phyloP scores from a whole-genome alignment of 2,329 filamentous ascomycete species.

The Colletotrichum limetticola region DNA sequence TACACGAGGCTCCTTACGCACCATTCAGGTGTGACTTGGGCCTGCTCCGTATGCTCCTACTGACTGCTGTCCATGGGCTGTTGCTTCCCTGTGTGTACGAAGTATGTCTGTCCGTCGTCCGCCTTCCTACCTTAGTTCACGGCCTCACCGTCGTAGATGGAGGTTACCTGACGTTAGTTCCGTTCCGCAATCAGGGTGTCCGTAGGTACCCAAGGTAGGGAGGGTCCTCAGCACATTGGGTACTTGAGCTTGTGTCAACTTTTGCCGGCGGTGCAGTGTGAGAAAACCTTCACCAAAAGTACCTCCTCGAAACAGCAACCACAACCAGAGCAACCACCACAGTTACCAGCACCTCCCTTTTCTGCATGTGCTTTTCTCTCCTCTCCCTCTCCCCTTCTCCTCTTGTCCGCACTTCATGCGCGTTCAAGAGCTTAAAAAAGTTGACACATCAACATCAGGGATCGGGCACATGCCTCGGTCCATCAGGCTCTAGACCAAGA shows the following conservation, averaged over 20 bases:
- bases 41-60: background rate
- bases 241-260: slow-evolving; percentile 4
- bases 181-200: background rate
- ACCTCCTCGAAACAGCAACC: background rate
- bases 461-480: slow-evolving; percentile 16
- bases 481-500: slow-evolving; percentile 23
- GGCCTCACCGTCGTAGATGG: slow-evolving; percentile 7
- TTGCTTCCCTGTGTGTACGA: no score
- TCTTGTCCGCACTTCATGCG: slow-evolving; percentile 6
- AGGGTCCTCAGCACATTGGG: background rate
- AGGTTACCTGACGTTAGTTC: slow-evolving; percentile 26
- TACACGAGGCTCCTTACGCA: background rate
- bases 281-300: background rate
- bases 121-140: background rate
- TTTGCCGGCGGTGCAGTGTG: background rate
- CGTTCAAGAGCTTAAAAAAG: slow-evolving; percentile 12
- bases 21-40: slow-evolving; percentile 27
- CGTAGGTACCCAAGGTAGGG: no score
- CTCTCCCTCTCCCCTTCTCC: background rate
- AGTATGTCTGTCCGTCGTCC: background rate
- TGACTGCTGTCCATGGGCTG: no score
- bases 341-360: background rate
- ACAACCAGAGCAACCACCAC: background rate
- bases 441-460: slow-evolving; percentile 9
- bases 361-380: slow-evolving; percentile 24